A percentile compares a stretch with the other conserved stretches of the same genome.
Evolutionary conservation across 768 basidiomycete genomes (phyloP).

Genomic region (Leccinum subgranulosum): DNA sequence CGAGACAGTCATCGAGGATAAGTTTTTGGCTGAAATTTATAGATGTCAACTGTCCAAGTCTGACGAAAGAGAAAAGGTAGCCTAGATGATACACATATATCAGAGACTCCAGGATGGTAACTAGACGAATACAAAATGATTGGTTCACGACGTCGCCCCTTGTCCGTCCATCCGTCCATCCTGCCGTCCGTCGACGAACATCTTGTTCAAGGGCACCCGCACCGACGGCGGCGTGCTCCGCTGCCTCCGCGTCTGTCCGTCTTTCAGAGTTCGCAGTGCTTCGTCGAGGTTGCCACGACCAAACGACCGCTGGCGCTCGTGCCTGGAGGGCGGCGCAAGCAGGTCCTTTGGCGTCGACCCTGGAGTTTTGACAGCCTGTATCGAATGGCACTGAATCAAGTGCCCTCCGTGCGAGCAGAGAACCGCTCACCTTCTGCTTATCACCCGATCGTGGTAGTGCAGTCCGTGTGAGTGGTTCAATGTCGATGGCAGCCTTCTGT

Average conservation of each 20-base stretch:
- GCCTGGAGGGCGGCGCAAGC: constrained; percentile 40
- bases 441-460: neutral
- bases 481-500: constrained; percentile 71
- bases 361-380: constrained; percentile 43
- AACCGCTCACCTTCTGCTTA: constrained; percentile 9
- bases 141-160: neutral
- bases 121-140: neutral
- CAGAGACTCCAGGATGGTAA: too few relatives aligned
- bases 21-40: too few relatives aligned
- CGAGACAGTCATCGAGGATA: too few relatives aligned
- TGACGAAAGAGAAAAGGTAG: neutral
- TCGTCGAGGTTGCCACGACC: constrained; percentile 81
- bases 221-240: constrained; percentile 14
- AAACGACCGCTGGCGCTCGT: constrained; percentile 49
- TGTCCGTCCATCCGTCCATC: constrained; percentile 8
- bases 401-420: neutral
- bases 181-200: constrained; percentile 27
- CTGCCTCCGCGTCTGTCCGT: constrained; percentile 39
- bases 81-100: neutral
- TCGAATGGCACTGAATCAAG: neutral
- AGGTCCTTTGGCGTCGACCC: constrained; percentile 25
- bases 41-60: too few relatives aligned
- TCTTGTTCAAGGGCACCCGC: constrained; percentile 16
- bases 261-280: constrained; percentile 76
- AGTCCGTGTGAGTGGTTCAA: constrained; percentile 21